Base-by-base conservation (phyloP, 352 stramenopile species). In the Globisporangium polare region DNA sequence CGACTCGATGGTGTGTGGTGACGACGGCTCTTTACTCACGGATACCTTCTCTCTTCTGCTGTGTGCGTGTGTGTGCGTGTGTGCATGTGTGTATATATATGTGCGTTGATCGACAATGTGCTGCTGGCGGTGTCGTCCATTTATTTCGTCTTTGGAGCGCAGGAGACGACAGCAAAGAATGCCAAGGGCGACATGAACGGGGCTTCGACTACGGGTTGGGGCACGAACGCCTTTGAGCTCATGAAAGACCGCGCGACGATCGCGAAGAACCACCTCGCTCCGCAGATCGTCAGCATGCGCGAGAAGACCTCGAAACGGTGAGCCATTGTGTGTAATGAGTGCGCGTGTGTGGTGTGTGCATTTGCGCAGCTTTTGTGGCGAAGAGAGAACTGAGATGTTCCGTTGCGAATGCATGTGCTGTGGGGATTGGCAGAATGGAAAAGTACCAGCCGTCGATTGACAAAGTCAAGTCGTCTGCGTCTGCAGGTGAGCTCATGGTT, bases 381-480 rank as follows among this genome's bases (percentile, higher is more conserved):
- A 54, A 8, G 49, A 3, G 26, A 46, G 26, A 18, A 24, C 42
- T 54, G 35, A 61, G 17, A 13, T n/a, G 9, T 64, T 29, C 56
- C 18, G 49, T 50, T 22, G 33, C 20, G 39, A 8, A 13, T 45
- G 47, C 17, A 24, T 37, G 2, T 18, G 27, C 15, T 13, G 4
- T 6, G 47, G 58, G 13, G 24, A 55, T 18, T 7, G 37, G 8
- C 51, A 89, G 80, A 57, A 70, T 92, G 35, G 75, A 84, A 51
- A 80, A 81, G 54, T 90, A 89, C 41, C 84, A 91, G 65, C 84
- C 84, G 17, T 86, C 80, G 31, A 82, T 93, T n/a, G 71, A 86
- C 45, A 80, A 80, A 57, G 80, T 89, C 54, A 83, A 79, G 56
- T 88, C 77, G 49, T 90, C 82, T n/a, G 82, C 84, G 5, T 80